Base-by-base conservation (phyloP, 306 rosid species). In the Fagus sylvatica region DNA sequence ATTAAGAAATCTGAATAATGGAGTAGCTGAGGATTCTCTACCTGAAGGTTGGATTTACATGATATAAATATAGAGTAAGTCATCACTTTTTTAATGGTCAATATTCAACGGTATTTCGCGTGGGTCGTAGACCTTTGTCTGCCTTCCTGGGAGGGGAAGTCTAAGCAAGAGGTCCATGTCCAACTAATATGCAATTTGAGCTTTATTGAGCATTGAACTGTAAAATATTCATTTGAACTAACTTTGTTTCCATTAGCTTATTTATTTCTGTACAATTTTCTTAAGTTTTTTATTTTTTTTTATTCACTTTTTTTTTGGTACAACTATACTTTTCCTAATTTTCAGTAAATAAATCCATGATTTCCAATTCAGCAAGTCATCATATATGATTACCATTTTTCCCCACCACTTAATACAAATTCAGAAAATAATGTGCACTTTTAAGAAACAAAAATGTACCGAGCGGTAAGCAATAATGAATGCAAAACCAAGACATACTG, bases 11-110 rank as follows among this genome's bases (percentile, higher is more conserved):
- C 51, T 8, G 9, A 53, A 54, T 39, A 40, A 37, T 57, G 17
- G 28, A 42, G 59, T 60, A 4, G 65, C 40, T 57, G 71, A 53
- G 69, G 22, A 53, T 72, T 74, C 62, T 13, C n/a, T 40, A 77
- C 59, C 75, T 34, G 43, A 15, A 2, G 69, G 69, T 62, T 62
- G 22, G 19, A 32, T 60, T 60, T 32, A 30, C 36, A 12, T 11
- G 39, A 60, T 60, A 7, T 1, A 60, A 53, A n/a, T 9, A 12
- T 53, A 53, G n/a, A n/a, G 61, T 10, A 11, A 8, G 65, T 30
- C 66, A 28, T 16, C 66, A 59, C 66, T 7, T 33, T 56, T 54
- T 54, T 54, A 54, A 54, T 0, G 62, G 17, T 17, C 66, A 30
- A 3, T 28, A 59, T 59, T 59, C 6, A 32, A 59, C 1, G 8